phyloP scores from a whole-genome alignment of 371 early-diverging fungal genomes.

The Zychaea mexicana region DNA sequence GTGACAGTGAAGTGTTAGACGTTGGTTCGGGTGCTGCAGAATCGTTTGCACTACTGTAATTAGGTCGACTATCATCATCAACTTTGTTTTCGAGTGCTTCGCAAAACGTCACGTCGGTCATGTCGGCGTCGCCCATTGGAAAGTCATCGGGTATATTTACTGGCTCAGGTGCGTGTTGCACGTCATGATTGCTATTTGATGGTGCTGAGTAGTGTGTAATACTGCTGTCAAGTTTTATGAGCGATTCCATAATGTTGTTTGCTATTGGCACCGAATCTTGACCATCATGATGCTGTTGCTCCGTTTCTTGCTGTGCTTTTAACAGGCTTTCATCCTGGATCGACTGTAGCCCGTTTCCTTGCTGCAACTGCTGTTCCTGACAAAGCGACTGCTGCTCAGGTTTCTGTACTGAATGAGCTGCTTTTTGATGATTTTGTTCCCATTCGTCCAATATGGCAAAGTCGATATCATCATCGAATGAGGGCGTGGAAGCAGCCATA shows the following conservation, averaged over 20 bases:
- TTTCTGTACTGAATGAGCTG: not conserved
- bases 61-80: not conserved
- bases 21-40: not conserved
- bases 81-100: conserved; percentile 3
- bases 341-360: too few species aligned
- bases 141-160: not conserved
- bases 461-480: conserved; percentile 6
- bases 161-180: not conserved
- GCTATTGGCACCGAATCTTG: not conserved
- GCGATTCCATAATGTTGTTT: not conserved
- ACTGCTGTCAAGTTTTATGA: not conserved
- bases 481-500: not conserved
- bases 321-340: too few species aligned
- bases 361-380: too few species aligned
- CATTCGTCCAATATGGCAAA: not conserved
- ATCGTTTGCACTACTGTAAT: not conserved
- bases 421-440: not conserved
- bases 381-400: too few species aligned
- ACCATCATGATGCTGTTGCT: not conserved
- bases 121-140: not conserved
- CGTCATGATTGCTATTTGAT: not conserved
- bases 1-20: not conserved
- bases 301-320: not conserved
- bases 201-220: not conserved
- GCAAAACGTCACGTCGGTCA: not conserved